These are phyloP conservation scores for Neofusicoccum kwambonambiense DNA, from an alignment of 2,329 filamentous ascomycete genomes.

Conservation along the genomic window DNA sequence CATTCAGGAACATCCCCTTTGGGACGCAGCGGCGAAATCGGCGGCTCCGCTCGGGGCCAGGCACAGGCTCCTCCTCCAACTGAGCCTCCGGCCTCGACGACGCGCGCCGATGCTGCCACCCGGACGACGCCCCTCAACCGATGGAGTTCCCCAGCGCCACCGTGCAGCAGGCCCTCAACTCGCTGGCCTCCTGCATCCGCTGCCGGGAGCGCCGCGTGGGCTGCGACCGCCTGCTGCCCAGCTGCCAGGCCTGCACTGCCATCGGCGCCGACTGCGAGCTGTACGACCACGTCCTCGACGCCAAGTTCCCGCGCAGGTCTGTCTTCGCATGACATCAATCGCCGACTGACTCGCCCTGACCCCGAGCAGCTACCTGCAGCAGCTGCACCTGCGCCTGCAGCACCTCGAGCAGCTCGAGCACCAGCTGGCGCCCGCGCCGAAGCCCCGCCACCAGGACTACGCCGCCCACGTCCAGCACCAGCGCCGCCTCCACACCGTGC, in stretches of 20 bases:
- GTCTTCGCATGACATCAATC: not conserved
- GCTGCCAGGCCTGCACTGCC: conserved; percentile 16
- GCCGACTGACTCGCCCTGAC: not conserved
- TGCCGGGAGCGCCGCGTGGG: conserved; percentile 18
- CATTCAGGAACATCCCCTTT: not conserved
- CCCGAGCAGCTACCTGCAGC: conserved; percentile 12
- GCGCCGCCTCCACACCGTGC: conserved; percentile 7
- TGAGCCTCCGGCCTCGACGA: not conserved
- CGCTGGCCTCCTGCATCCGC: conserved; percentile 18
- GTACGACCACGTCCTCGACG: conserved; percentile 15
- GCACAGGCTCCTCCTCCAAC: not conserved
- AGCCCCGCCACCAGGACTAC: not conserved
- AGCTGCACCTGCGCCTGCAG: conserved; percentile 10
- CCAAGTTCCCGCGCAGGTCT: conserved; percentile 16
- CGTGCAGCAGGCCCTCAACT: conserved; percentile 16
- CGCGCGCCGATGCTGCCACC: not conserved
- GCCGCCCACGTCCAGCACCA: not conserved
- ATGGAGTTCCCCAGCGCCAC: conserved; percentile 14
- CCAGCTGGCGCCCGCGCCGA: not conserved
- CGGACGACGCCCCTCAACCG: not conserved
- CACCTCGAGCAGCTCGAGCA: conserved; percentile 15
- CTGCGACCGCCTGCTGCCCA: conserved; percentile 18
- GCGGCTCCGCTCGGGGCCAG: not conserved
- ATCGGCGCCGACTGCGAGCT: conserved; percentile 14
- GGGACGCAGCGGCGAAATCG: conserved; percentile 2